Conservation (phyloP, 1,284 basidiomycete genomes). For the Ceratobasidium sp. region DNA sequence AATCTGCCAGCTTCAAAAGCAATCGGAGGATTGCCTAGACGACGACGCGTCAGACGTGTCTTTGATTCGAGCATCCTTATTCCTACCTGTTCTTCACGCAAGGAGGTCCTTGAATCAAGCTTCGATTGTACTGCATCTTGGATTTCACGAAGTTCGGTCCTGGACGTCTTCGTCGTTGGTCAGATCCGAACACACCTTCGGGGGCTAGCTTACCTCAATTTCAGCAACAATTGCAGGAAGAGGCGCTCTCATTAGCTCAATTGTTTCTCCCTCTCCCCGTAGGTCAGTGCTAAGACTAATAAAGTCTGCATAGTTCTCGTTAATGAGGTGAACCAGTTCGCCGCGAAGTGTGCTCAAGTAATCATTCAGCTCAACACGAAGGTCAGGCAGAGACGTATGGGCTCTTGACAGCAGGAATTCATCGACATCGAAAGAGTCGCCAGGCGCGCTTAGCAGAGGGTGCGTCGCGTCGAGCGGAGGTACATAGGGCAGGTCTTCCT, state of each 20-base stretch:
- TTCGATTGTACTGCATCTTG: conserved; percentile 83
- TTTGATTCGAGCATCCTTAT: background rate
- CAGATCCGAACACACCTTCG: conserved; percentile 18
- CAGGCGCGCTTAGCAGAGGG: conserved; percentile 38
- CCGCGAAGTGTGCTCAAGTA: conserved; percentile 88
- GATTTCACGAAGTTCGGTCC: conserved; percentile 70
- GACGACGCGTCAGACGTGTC: conserved; percentile 15
- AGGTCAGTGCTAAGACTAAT: conserved; percentile 93
- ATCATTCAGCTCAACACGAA: conserved; percentile 86
- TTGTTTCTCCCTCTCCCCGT: conserved; percentile 80
- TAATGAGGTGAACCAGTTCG: conserved; percentile 94
- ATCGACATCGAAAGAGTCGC: conserved; percentile 79
- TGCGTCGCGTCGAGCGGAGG: conserved; percentile 37
- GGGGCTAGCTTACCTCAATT: conserved; percentile 70
- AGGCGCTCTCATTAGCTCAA: conserved; percentile 76
- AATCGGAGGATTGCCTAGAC: conserved; percentile 86
- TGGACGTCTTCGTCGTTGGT: conserved; percentile 66
- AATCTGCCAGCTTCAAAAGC: conserved; percentile 89
- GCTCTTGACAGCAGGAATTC: conserved; percentile 89
- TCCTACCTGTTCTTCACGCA: conserved; percentile 85
- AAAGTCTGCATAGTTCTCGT: conserved; percentile 98
- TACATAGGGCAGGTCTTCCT: conserved; percentile 43
- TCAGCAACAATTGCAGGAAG: conserved; percentile 72
- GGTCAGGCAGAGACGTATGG: conserved; percentile 87
- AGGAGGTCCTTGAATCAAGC: conserved; percentile 75